These are phyloP conservation scores for Cutaneotrichosporon dermatis DNA, from an alignment of 1,284 basidiomycete species.

Conservation along the genomic window DNA sequence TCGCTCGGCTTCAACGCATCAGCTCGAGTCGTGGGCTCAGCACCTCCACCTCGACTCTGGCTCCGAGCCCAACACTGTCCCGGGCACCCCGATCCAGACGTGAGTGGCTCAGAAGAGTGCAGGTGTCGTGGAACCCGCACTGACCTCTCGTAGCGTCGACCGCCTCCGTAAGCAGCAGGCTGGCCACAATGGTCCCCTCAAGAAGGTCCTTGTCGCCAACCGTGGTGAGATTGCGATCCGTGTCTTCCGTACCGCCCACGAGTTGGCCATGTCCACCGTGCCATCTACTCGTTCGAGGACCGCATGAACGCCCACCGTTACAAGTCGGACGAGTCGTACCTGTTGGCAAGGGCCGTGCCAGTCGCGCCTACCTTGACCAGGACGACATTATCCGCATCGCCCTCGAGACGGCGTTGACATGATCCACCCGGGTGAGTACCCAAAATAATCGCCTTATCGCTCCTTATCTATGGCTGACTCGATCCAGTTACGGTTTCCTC, in stretches of 20 bases:
- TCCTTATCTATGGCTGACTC: not conserved
- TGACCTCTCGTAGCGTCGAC: slow-evolving; percentile 63
- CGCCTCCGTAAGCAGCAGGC: slow-evolving; percentile 87
- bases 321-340: slow-evolving; percentile 99
- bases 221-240: slow-evolving; percentile 99
- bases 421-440: slow-evolving; percentile 85
- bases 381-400: slow-evolving; percentile 95
- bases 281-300: slow-evolving; percentile 97
- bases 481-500: slow-evolving; percentile 84
- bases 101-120: slow-evolving; percentile 23
- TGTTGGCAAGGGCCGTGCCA: slow-evolving; percentile 94
- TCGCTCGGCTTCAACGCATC: slow-evolving; percentile 13
- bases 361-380: slow-evolving; percentile 96
- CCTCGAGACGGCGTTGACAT: slow-evolving; percentile 95
- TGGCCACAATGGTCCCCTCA: slow-evolving; percentile 81
- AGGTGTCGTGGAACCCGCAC: not conserved
- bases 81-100: slow-evolving; percentile 32
- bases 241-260: slow-evolving; percentile 97
- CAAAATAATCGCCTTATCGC: not conserved
- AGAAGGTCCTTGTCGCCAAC: slow-evolving; percentile 92
- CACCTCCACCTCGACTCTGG: slow-evolving; percentile 39
- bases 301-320: slow-evolving; percentile 94
- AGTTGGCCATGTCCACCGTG: slow-evolving; percentile 99
- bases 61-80: slow-evolving; percentile 27
- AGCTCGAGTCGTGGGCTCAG: slow-evolving; percentile 44